These are phyloP conservation scores for Plasmodium coatneyi DNA, from an alignment of 169 alveolate genomes.

Conservation along the genomic window DNA sequence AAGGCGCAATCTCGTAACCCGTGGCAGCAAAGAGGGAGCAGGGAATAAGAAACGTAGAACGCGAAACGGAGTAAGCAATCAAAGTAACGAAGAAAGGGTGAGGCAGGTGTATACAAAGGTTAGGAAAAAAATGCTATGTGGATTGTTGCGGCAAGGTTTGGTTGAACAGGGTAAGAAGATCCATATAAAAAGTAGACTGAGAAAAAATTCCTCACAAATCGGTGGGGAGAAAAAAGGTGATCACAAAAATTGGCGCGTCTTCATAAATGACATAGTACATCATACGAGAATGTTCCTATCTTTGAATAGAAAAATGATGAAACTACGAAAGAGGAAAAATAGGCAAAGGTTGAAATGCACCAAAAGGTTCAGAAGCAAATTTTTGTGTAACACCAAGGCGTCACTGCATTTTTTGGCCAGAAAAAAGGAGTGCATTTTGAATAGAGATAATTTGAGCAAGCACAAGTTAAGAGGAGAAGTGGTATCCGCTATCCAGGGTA, in stretches of 20 bases:
- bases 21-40: background rate
- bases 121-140: conserved; percentile 1
- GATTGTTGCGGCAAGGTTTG: background rate
- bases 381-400: background rate
- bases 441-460: conserved; percentile 27
- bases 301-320: conserved; percentile 2
- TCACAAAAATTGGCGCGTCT: background rate
- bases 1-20: background rate
- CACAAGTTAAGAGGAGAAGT: background rate
- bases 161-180: background rate
- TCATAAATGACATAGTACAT: conserved; percentile 10
- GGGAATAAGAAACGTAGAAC: background rate
- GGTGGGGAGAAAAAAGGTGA: background rate
- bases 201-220: background rate
- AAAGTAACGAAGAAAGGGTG: background rate
- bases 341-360: background rate
- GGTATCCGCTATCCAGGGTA: background rate
- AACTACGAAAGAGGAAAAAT: conserved; percentile 13
- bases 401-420: conserved; percentile 28
- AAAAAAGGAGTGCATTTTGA: conserved; percentile 32
- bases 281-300: conserved; percentile 8
- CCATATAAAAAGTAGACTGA: background rate
- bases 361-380: conserved; percentile 2
- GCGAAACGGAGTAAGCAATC: background rate
- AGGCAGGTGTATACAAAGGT: background rate